Evolutionary conservation across 1,284 basidiomycete species (phyloP).

Genomic region (Cryptococcus neoformans): DNA sequence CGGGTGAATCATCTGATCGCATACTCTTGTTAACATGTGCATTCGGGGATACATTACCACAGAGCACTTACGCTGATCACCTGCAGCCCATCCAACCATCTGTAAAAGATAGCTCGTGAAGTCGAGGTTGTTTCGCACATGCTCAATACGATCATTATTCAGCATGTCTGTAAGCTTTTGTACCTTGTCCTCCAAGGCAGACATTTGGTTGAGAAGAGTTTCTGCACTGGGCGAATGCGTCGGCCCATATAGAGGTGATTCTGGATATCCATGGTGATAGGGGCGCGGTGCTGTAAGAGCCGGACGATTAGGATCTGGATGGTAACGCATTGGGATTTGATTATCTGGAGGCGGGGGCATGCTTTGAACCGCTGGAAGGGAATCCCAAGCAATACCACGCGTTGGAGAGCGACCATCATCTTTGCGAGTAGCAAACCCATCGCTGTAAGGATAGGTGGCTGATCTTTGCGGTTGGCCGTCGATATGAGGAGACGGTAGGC

Average conservation of each 20-base stretch:
- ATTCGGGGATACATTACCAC: not conserved
- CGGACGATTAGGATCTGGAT: slow-evolving; percentile 14
- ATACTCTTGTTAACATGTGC: not conserved
- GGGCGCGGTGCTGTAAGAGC: slow-evolving; percentile 2
- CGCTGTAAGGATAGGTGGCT: slow-evolving; percentile 1
- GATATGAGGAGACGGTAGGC: not conserved
- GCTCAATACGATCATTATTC: slow-evolving; percentile 32
- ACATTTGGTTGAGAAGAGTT: slow-evolving; percentile 19
- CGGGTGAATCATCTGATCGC: slow-evolving; percentile 2
- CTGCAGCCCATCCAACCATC: slow-evolving; percentile 28
- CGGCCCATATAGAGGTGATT: slow-evolving; percentile 24
- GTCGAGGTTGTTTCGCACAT: slow-evolving; percentile 28
- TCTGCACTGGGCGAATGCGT: slow-evolving; percentile 13
- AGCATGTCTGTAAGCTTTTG: slow-evolving; percentile 22
- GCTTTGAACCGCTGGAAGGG: not conserved
- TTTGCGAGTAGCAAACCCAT: slow-evolving; percentile 2
- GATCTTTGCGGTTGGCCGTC: not conserved
- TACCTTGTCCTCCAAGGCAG: slow-evolving; percentile 31
- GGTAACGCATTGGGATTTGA: slow-evolving; percentile 4
- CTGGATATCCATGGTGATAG: slow-evolving; percentile 13
- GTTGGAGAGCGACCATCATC: slow-evolving; percentile 9
- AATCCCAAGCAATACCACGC: slow-evolving; percentile 8
- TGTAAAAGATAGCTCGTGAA: slow-evolving; percentile 32
- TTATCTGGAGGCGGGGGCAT: slow-evolving; percentile 4
- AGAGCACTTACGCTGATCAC: slow-evolving; percentile 18